A percentile compares a stretch with the other conserved stretches of the same genome.
Conservation (phyloP, 75 land plant genomes). For the Pinus albicaulis region DNA sequence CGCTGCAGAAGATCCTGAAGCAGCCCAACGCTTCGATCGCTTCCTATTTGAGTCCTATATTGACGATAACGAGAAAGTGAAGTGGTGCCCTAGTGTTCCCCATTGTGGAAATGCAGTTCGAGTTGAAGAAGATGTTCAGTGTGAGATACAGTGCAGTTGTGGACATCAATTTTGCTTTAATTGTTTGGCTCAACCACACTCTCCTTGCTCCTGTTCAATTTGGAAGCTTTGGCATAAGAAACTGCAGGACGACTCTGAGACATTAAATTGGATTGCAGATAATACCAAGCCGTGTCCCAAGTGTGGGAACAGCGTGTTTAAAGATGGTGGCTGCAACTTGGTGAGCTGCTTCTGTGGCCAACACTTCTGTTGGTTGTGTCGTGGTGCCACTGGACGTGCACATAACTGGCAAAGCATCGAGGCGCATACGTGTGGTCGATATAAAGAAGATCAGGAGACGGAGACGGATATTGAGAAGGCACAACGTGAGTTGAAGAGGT, state of each 20-base stretch:
- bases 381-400: no score
- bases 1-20: not conserved
- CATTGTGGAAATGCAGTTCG: constrained; percentile 93
- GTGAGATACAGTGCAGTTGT: constrained; percentile 84
- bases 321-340: constrained; percentile 81
- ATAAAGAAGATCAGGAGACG: no score
- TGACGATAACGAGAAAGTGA: constrained; percentile 82
- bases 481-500: no score
- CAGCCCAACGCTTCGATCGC: constrained; percentile 45
- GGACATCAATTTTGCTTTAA: constrained; percentile 83
- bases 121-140: constrained; percentile 59
- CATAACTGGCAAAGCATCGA: no score
- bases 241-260: constrained; percentile 83
- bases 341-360: constrained; percentile 6
- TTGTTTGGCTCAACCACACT: constrained; percentile 72
- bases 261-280: constrained; percentile 74
- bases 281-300: constrained; percentile 88
- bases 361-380: no score
- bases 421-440: no score
- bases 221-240: constrained; percentile 88
- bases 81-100: constrained; percentile 93
- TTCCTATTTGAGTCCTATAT: constrained; percentile 82
- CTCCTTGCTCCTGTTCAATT: constrained; percentile 85
- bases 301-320: constrained; percentile 81
- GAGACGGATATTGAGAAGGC: no score